A percentile compares a stretch with the other conserved stretches of the same genome.
phyloP scores from a whole-genome alignment of 768 basidiomycete genomes.

The Tulasnella sp. region DNA sequence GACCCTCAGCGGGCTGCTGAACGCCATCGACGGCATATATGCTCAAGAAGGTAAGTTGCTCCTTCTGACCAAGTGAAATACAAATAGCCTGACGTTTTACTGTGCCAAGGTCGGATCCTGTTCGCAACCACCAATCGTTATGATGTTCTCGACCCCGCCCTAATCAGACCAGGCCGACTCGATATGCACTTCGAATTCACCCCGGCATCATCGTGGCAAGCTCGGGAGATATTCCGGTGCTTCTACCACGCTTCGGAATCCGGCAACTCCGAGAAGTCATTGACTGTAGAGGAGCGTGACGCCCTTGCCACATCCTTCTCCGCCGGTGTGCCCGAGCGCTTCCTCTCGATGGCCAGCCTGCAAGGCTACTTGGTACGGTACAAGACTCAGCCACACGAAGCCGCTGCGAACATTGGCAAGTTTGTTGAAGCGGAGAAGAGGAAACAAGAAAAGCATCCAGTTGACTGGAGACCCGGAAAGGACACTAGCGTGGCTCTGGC shows the following conservation, averaged over 20 bases:
- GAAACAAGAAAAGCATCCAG: neutral
- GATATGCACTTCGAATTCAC: constrained; percentile 91
- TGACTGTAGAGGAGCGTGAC: constrained; percentile 35
- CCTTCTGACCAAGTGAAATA: constrained; percentile 62
- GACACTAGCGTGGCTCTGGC: neutral
- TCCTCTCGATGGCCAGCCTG: constrained; percentile 82
- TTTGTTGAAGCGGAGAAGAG: neutral
- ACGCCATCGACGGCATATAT: constrained; percentile 75
- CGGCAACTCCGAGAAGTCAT: constrained; percentile 46
- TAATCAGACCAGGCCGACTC: constrained; percentile 80
- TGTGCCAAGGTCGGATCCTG: neutral
- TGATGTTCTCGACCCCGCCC: constrained; percentile 79
- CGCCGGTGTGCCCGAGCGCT: constrained; percentile 71
- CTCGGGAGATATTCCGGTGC: constrained; percentile 78
- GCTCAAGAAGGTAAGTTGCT: constrained; percentile 84
- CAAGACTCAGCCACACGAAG: neutral
- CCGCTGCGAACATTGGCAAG: neutral
- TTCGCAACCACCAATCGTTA: constrained; percentile 79
- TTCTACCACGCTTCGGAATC: constrained; percentile 70
- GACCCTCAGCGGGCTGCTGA: constrained; percentile 70
- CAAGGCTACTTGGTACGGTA: constrained; percentile 67
- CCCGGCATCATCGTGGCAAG: constrained; percentile 70
- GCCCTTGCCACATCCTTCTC: constrained; percentile 68
- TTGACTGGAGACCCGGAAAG: neutral
- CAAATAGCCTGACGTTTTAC: neutral